These are phyloP conservation scores for Eucalyptus urophylla DNA, from an alignment of 345 rosid species.

Conservation along the genomic window DNA sequence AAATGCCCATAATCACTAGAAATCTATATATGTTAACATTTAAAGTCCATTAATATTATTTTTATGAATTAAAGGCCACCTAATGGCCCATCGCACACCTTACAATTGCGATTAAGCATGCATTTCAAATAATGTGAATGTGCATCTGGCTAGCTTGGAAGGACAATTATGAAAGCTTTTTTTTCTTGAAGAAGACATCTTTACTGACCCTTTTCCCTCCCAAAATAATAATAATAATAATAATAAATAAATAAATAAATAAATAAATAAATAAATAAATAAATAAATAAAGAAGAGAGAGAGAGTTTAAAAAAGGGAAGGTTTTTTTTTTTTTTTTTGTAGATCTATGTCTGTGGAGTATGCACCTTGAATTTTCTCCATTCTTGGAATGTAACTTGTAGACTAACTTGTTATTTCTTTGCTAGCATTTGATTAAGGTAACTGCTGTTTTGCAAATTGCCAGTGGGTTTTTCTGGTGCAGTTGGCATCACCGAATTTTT, in stretches of 20 bases:
- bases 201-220: too few relatives aligned
- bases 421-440: background rate
- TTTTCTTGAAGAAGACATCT: background rate
- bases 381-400: background rate
- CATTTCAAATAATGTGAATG: background rate
- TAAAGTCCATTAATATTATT: too few relatives aligned
- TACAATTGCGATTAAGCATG: too few relatives aligned
- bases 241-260: too few relatives aligned
- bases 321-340: background rate
- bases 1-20: background rate
- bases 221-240: too few relatives aligned
- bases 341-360: background rate
- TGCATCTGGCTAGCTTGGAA: background rate
- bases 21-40: background rate
- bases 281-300: too few relatives aligned
- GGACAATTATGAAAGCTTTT: background rate
- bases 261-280: too few relatives aligned
- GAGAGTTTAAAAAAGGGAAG: too few relatives aligned
- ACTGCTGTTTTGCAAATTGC: background rate
- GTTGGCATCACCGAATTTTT: constrained; percentile 90
- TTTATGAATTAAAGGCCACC: too few relatives aligned
- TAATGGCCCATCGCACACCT: too few relatives aligned
- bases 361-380: background rate
- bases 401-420: background rate
- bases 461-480: constrained; percentile 10